A percentile compares a stretch with the other conserved stretches of the same genome.
phyloP scores from a whole-genome alignment of 805 yeast species.

The Pichia eremophila region DNA sequence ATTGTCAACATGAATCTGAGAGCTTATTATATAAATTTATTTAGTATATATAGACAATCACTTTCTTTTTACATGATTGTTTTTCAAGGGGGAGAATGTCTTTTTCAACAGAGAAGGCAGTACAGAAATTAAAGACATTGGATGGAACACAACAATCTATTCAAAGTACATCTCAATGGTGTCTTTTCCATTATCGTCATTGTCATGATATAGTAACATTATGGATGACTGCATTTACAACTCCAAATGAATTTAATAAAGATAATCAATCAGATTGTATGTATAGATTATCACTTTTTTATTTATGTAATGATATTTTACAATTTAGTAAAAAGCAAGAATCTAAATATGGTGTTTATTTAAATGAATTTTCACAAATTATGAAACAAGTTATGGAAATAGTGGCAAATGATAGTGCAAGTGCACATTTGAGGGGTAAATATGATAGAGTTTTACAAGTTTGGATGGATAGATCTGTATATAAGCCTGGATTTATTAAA shows the following conservation, averaged over 20 bases:
- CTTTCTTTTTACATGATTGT: no score
- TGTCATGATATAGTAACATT: constrained; percentile 35
- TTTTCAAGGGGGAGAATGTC: constrained; percentile 29
- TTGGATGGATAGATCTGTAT: constrained; percentile 48
- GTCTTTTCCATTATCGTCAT: constrained; percentile 53
- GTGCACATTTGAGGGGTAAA: constrained; percentile 28
- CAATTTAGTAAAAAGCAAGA: constrained; percentile 65
- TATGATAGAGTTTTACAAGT: constrained; percentile 44
- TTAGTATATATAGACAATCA: no score
- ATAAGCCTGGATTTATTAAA: constrained; percentile 19
- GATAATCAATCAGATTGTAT: constrained; percentile 26
- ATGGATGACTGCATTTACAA: constrained; percentile 8
- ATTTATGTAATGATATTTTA: constrained; percentile 71
- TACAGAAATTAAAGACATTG: constrained; percentile 36
- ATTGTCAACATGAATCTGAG: no score
- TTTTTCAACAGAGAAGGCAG: constrained; percentile 40
- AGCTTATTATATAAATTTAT: no score
- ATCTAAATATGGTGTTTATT: constrained; percentile 39
- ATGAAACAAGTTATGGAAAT: constrained; percentile 33
- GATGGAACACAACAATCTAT: constrained; percentile 65
- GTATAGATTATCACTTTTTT: constrained; percentile 36
- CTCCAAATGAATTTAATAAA: constrained; percentile 5
- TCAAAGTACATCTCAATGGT: constrained; percentile 66
- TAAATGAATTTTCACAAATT: constrained; percentile 45
- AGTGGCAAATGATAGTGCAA: constrained; percentile 17